Base-by-base conservation (phyloP, 164 flowering plant genomes). In the Chimonanthus praecox region DNA sequence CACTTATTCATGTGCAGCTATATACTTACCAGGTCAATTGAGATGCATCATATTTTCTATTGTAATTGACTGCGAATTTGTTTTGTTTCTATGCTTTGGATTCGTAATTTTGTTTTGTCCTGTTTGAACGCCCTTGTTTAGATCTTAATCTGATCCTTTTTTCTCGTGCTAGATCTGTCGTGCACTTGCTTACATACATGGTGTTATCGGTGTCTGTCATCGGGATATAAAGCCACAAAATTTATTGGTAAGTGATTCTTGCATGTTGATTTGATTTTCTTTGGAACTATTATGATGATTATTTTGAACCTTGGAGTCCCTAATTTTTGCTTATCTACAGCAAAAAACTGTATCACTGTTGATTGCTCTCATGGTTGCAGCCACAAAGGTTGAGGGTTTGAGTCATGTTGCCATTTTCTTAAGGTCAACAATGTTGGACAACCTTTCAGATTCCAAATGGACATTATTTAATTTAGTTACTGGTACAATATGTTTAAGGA, bases 151-250 rank as follows among this genome's bases (percentile, higher is more conserved):
- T 1, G 16, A 54, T 54, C 50, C 10, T 65, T 58, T 58, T 54
- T 9, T 71, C 5, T 71, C 75, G 63, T 47, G 75, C 77, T 70
- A 96, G 99, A 96, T 96, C 44, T 96, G 89, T 48, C 94, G 98
- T 47, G 89, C 92, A 0, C 86, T 94, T 66, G 91, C 92, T 80
- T 92, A 94, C 75, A 76, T 91, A 49, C 98, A 92, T 80, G 82
- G 80, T 78, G 97, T 91, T 47, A 82, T 92, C 76, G 97, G 97
- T 67, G 94, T 91, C 46, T 92, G 98, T 68, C 99, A 94, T 78
- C 97, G 99, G 71, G 99, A 96, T 77, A 96, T 96, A 63, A 96
- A 96, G 82, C 99, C 99, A 3, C 99, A 96, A 72, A 96, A 96
- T 84, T 77, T 96, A 68, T 82, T 96, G 94, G 99, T 96, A 79